Evolutionary conservation across 192 early-diverging fungal genomes (phyloP).

Genomic region (Backusella luteola): DNA sequence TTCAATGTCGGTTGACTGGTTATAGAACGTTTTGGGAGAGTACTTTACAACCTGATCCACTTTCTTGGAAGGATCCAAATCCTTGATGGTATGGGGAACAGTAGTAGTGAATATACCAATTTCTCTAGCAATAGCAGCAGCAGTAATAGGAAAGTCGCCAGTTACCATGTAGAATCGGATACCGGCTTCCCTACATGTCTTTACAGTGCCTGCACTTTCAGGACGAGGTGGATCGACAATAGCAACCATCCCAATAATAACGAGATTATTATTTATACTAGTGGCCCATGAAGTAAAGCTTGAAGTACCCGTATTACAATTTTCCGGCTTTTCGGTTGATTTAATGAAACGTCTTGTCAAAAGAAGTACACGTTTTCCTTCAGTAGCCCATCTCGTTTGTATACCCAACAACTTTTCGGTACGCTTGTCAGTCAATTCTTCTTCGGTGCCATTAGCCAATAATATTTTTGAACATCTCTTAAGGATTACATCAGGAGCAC

Average conservation of each 20-base stretch:
- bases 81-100: slow-evolving; percentile 34
- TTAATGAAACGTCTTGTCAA: slow-evolving; percentile 25
- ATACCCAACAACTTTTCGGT: slow-evolving; percentile 32
- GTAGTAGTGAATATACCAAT: slow-evolving; percentile 67
- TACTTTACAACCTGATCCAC: slow-evolving; percentile 8
- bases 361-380: slow-evolving; percentile 60
- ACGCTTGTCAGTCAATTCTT: slow-evolving; percentile 40
- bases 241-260: slow-evolving; percentile 71
- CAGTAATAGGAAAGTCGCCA: slow-evolving; percentile 79
- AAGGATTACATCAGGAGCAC: slow-evolving; percentile 78
- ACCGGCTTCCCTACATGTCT: slow-evolving; percentile 60
- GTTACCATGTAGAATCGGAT: slow-evolving; percentile 88
- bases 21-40: background rate
- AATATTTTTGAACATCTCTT: slow-evolving; percentile 39
- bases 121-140: slow-evolving; percentile 76
- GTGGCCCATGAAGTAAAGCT: slow-evolving; percentile 29
- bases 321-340: background rate
- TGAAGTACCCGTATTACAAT: slow-evolving; percentile 7
- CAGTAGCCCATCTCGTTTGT: slow-evolving; percentile 55
- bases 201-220: slow-evolving; percentile 67
- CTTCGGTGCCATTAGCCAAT: slow-evolving; percentile 41
- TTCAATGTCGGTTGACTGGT: background rate
- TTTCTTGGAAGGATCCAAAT: slow-evolving; percentile 18
- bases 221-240: slow-evolving; percentile 85
- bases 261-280: slow-evolving; percentile 48